Conservation (phyloP, 106 monocot species). For the Allium fistulosum region DNA sequence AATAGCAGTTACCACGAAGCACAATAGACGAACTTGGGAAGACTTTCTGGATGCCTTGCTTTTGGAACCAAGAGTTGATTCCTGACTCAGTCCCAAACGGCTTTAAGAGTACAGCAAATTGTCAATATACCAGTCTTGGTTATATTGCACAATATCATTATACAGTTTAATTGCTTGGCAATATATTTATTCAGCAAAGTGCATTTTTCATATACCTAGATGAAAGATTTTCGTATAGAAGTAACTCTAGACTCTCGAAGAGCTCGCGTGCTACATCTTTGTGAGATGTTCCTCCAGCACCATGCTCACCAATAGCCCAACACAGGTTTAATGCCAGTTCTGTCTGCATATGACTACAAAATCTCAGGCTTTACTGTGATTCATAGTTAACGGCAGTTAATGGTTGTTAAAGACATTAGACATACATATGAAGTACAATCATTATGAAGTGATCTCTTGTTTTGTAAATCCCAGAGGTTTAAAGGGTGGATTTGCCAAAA, state of each 20-base stretch:
- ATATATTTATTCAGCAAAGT: no score
- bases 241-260: slow-evolving; percentile 90
- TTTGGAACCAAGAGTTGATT: slow-evolving; percentile 38
- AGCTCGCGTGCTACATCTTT: slow-evolving; percentile 82
- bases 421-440: no score
- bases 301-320: slow-evolving; percentile 97
- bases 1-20: slow-evolving; percentile 91
- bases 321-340: slow-evolving; percentile 83
- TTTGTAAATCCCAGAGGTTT: no score
- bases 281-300: slow-evolving; percentile 65
- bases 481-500: no score
- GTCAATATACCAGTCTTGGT: background rate
- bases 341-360: slow-evolving; percentile 32
- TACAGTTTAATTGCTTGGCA: no score
- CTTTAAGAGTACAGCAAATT: slow-evolving; percentile 21
- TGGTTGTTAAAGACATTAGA: no score
- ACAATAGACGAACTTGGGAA: slow-evolving; percentile 63
- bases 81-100: slow-evolving; percentile 63
- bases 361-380: background rate
- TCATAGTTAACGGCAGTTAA: background rate
- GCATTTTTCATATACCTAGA: slow-evolving; percentile 43
- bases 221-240: slow-evolving; percentile 86
- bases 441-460: no score
- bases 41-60: slow-evolving; percentile 38
- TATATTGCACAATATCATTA: background rate